Conservation (phyloP, 2,329 filamentous ascomycete species). For the Alternaria triticimaculans region DNA sequence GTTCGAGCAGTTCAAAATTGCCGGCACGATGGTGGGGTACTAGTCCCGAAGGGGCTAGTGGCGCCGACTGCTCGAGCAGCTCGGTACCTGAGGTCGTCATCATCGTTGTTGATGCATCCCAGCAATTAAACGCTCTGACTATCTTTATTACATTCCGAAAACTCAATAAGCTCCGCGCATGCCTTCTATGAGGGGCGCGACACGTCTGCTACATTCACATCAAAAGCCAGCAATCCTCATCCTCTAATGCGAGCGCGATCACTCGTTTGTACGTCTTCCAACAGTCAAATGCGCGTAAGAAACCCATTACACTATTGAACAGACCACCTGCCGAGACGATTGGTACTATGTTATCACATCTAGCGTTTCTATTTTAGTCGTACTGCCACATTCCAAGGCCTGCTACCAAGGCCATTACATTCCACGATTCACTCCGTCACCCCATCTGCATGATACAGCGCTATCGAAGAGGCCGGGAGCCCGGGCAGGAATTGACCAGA, state of each 20-base stretch:
- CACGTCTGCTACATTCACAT: not conserved
- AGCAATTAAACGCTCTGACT: not conserved
- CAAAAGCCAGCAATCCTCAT: not conserved
- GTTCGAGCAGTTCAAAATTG: slow-evolving; percentile 13
- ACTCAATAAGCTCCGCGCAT: not conserved
- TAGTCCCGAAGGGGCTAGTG: slow-evolving; percentile 4
- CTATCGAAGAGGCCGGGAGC: not conserved
- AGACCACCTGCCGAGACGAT: not conserved
- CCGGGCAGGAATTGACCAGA: not conserved
- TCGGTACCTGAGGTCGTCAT: not conserved
- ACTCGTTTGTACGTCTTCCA: not conserved
- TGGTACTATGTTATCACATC: not conserved
- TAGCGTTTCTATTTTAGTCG: not conserved
- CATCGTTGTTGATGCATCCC: not conserved
- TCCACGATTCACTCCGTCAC: not conserved
- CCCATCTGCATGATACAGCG: not conserved
- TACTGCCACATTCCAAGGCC: not conserved
- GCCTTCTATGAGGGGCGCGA: not conserved
- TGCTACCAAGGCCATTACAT: not conserved
- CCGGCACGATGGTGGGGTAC: slow-evolving; percentile 8
- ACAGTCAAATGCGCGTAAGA: not conserved
- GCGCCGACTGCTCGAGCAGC: not conserved
- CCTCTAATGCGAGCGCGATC: not conserved
- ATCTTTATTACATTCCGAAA: not conserved
- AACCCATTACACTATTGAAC: not conserved